These are phyloP conservation scores for Golubevia pallescens DNA, from an alignment of 1,284 basidiomycete genomes.

Conservation along the genomic window DNA sequence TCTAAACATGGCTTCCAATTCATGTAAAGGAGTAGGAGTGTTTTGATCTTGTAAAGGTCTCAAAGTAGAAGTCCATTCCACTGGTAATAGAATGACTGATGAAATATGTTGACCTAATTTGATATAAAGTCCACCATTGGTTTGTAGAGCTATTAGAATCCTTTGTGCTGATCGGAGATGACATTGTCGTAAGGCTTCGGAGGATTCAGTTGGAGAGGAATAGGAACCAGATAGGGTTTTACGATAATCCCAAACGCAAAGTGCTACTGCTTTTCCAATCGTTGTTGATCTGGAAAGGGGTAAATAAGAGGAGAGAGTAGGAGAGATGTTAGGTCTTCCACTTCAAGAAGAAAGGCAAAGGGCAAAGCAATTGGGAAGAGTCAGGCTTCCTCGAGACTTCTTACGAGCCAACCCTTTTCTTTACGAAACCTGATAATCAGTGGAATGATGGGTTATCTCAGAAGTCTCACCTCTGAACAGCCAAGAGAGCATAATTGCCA, in stretches of 20 bases:
- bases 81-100: slow-evolving; percentile 75
- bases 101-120: slow-evolving; percentile 75
- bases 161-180: slow-evolving; percentile 58
- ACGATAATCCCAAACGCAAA: slow-evolving; percentile 62
- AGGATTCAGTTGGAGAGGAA: slow-evolving; percentile 25
- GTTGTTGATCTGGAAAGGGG: slow-evolving; percentile 31
- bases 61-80: slow-evolving; percentile 73
- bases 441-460: no score
- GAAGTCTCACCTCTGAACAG: slow-evolving; percentile 26
- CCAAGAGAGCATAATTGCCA: slow-evolving; percentile 32
- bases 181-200: slow-evolving; percentile 49
- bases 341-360: no score
- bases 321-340: no score
- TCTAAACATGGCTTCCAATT: slow-evolving; percentile 58
- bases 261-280: slow-evolving; percentile 56
- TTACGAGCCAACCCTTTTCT: no score
- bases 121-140: slow-evolving; percentile 91
- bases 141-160: slow-evolving; percentile 48
- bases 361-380: no score
- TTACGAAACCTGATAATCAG: no score
- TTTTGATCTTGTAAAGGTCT: slow-evolving; percentile 72
- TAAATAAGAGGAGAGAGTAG: background rate
- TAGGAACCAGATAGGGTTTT: slow-evolving; percentile 45
- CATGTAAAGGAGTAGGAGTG: slow-evolving; percentile 54
- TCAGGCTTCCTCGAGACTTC: no score